Evolutionary conservation across 1,284 basidiomycete genomes (phyloP).

Genomic region (Neonothopanus nambi): DNA sequence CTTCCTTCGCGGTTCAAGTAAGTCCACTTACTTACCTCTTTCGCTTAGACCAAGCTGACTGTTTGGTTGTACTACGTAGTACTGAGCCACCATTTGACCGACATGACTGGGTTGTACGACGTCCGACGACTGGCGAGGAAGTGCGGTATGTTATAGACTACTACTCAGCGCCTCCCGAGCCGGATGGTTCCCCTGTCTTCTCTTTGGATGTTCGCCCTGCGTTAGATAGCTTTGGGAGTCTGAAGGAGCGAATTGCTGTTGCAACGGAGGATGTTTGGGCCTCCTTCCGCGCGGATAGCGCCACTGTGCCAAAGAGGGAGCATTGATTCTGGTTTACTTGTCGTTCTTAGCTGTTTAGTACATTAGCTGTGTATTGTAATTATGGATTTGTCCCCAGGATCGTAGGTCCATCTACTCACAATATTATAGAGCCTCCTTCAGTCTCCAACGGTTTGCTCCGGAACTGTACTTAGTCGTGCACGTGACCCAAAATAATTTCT

Average conservation of each 20-base stretch:
- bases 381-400: too few relatives aligned
- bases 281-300: constrained; percentile 6
- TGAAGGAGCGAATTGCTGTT: constrained; percentile 70
- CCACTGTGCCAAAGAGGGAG: neutral
- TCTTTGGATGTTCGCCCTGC: constrained; percentile 91
- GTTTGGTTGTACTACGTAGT: constrained; percentile 41
- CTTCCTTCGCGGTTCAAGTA: constrained; percentile 90
- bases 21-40: constrained; percentile 27
- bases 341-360: neutral
- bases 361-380: too few relatives aligned
- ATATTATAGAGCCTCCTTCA: too few relatives aligned
- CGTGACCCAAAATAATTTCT: too few relatives aligned
- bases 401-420: too few relatives aligned
- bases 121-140: constrained; percentile 70
- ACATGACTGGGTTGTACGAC: constrained; percentile 96
- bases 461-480: too few relatives aligned
- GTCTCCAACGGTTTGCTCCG: too few relatives aligned
- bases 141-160: constrained; percentile 97
- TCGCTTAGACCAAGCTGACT: neutral
- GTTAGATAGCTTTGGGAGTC: constrained; percentile 74
- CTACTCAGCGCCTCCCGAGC: constrained; percentile 85
- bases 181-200: constrained; percentile 89
- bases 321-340: neutral
- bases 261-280: constrained; percentile 76
- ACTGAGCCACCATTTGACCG: constrained; percentile 94